Conservation (phyloP, 208 protist genomes). For the Leishmania major region DNA sequence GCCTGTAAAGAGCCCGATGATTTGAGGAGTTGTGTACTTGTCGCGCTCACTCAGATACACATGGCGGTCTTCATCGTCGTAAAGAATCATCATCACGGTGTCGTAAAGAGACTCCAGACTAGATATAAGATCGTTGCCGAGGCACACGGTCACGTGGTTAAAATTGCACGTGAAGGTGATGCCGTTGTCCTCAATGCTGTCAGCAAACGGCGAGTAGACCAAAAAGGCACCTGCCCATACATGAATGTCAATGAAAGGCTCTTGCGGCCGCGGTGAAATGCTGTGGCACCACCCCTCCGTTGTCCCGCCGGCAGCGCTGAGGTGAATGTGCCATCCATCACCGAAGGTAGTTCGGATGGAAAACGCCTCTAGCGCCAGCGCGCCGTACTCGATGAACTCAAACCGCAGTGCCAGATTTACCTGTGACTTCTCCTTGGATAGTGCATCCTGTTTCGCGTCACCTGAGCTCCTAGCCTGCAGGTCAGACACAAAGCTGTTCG, state of each 20-base stretch:
- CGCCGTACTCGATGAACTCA: conserved; percentile 27
- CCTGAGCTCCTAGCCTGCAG: not conserved
- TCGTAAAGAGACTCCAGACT: conserved; percentile 52
- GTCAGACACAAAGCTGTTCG: not conserved
- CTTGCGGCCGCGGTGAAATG: conserved; percentile 18
- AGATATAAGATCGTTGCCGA: conserved; percentile 42
- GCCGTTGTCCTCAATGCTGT: conserved; percentile 46
- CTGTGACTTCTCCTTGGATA: not conserved
- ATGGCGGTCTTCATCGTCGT: conserved; percentile 45
- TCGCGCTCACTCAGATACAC: conserved; percentile 53
- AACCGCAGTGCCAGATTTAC: conserved; percentile 10
- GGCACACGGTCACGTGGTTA: conserved; percentile 31
- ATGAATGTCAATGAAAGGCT: conserved; percentile 27
- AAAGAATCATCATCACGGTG: conserved; percentile 43
- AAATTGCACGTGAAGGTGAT: conserved; percentile 48
- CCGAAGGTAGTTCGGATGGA: conserved; percentile 11
- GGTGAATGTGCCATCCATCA: conserved; percentile 47
- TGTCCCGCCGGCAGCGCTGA: conserved; percentile 32
- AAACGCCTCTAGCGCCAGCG: conserved; percentile 28
- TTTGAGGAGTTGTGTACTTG: conserved; percentile 32
- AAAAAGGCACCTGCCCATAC: conserved; percentile 56
- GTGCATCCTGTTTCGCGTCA: not conserved
- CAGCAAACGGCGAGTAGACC: conserved; percentile 40
- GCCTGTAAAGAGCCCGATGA: conserved; percentile 40
- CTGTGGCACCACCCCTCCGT: conserved; percentile 39